Conservation (phyloP, 139 green algal genomes). For the Marvania coccoides region DNA sequence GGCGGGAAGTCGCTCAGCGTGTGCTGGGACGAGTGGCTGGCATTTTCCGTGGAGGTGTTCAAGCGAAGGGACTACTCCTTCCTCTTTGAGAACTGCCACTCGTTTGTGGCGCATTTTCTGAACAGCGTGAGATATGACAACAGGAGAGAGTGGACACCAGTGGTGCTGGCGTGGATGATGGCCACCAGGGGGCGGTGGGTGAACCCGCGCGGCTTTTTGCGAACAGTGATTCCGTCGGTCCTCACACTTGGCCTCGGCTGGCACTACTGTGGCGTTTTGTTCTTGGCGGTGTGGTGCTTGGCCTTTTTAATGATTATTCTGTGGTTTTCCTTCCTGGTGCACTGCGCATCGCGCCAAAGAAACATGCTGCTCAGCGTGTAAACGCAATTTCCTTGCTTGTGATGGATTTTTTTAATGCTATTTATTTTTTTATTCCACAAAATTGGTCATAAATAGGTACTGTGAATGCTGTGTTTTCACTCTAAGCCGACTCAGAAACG, state of each 20-base stretch:
- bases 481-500: too few species aligned
- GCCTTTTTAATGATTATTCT: too few species aligned
- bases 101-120: conserved; percentile 34
- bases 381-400: too few species aligned
- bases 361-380: background rate
- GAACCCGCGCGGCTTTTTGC: background rate
- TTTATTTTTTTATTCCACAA: too few species aligned
- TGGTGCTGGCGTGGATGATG: background rate
- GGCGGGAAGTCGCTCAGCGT: background rate
- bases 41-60: background rate
- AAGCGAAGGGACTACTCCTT: conserved; percentile 27
- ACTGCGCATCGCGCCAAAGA: background rate
- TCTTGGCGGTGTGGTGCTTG: too few species aligned
- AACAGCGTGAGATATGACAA: conserved; percentile 22
- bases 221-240: background rate
- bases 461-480: too few species aligned
- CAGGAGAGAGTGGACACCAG: background rate
- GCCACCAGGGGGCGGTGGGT: background rate
- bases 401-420: too few species aligned
- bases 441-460: too few species aligned
- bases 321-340: background rate
- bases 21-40: background rate
- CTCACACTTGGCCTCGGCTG: background rate
- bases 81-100: conserved; percentile 39
- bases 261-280: background rate